A percentile compares a stretch with the other conserved stretches of the same genome.
Evolutionary conservation across 2,329 filamentous ascomycete species (phyloP).

Genomic region (Fusarium sp.): DNA sequence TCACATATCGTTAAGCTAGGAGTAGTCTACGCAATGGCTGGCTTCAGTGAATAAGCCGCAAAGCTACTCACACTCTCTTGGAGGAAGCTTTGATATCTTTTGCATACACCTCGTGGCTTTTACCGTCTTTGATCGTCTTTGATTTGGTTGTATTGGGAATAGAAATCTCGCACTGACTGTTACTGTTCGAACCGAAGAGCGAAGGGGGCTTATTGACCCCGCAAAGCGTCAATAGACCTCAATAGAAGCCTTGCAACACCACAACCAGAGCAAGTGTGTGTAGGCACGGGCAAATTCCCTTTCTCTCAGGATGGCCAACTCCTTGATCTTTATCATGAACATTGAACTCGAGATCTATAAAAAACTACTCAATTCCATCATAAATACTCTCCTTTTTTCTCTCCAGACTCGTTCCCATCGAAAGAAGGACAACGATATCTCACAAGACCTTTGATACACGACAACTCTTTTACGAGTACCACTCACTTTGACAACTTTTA

Average conservation of each 20-base stretch:
- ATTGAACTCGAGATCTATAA: conserved; percentile 30
- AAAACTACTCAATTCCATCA: conserved; percentile 1
- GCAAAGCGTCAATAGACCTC: conserved; percentile 23
- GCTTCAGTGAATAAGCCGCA: conserved; percentile 19
- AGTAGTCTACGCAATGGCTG: not conserved
- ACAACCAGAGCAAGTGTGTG: not conserved
- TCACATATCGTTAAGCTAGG: not conserved
- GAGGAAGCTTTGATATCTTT: not conserved
- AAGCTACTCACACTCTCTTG: not conserved
- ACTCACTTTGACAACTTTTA: conserved; percentile 9
- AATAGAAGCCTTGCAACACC: conserved; percentile 23
- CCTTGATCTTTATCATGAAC: not conserved
- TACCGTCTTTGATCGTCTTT: conserved; percentile 6
- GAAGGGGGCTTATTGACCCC: conserved; percentile 29
- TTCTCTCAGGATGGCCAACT: not conserved
- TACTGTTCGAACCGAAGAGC: not conserved
- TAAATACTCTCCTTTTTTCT: conserved; percentile 8
- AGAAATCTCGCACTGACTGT: not conserved
- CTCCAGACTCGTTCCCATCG: conserved; percentile 38
- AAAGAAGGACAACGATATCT: conserved; percentile 30
- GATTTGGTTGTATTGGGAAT: not conserved
- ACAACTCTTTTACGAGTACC: conserved; percentile 29
- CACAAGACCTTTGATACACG: conserved; percentile 30
- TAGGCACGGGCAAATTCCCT: not conserved
- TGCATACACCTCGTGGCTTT: not conserved